Evolutionary conservation across 164 flowering plant genomes (phyloP), one percentile per base, ranked within the genome.

Genomic region (Vitis rotundifolia): DNA sequence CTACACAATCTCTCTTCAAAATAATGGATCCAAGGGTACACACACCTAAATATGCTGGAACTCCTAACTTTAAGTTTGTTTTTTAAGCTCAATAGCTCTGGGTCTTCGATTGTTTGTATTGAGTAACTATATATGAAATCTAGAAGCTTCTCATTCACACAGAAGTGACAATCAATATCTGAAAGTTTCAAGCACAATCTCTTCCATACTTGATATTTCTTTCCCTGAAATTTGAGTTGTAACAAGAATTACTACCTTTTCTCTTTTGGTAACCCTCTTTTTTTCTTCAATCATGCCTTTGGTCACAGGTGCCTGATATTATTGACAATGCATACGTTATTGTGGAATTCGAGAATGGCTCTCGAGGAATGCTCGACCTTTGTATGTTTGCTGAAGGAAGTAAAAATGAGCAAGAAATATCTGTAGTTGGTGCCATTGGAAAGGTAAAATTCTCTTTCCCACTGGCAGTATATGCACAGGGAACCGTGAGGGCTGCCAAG

Each of bases 311-410:
- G 56, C 99, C 94, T 49, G 99, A 94, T 75, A 94, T 94, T 5
- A 90, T 94, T 69, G 99, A 94, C 74, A 94, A 94, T 78, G 94
- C 99, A 59, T 92, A 86, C 80, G 99, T 92, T 10, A 90, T 95
- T 62, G 78, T 95, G 11, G 98, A 92, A 71, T 92, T 95, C 67
- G 93, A 91, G 15, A 92, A 91, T 84, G 97, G 96, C 66, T 81
- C 88, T 49, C 85, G 98, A 26, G 96, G 97, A 70, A 84, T 91
- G 97, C 94, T 92, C 29, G 98, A 92, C 64, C 94, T 91, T 51
- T 95, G 98, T 80, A 95, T 95, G 99, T 95, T 95, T 86, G 97
- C 97, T 68, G 99, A 92, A 86, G 99, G 97, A 63, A 91, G 93
- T 77, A 92, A 88, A 86, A 95, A 95, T 76, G 98, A 92, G 79